Percentiles rank a stretch among this genome's conserved stretches.
Conservation (phyloP, 257 asterid species). For the Solanum microdontum region DNA sequence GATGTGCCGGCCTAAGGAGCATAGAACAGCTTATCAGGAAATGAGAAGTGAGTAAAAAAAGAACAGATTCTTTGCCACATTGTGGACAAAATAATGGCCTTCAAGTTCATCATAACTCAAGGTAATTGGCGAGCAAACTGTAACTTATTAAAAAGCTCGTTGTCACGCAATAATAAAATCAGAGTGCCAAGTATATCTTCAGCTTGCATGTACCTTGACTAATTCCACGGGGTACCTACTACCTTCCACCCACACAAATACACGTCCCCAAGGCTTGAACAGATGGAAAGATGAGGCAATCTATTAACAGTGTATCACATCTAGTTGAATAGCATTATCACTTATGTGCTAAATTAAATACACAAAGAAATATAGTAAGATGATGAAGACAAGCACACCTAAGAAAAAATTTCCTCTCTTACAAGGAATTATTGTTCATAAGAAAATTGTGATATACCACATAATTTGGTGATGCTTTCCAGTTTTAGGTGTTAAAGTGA, state of each 20-base stretch:
- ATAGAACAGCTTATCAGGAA: background rate
- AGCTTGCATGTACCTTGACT: background rate
- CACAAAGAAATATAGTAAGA: background rate
- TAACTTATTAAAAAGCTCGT: background rate
- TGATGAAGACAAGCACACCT: background rate
- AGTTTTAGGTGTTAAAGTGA: background rate
- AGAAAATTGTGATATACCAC: background rate
- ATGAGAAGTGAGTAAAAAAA: background rate
- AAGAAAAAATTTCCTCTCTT: background rate
- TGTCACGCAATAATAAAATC: background rate
- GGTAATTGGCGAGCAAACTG: background rate
- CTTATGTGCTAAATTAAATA: background rate
- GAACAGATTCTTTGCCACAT: background rate
- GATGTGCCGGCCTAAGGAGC: slow-evolving; percentile 61
- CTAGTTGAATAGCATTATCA: background rate
- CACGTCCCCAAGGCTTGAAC: background rate
- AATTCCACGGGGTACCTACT: background rate
- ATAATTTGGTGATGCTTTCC: background rate
- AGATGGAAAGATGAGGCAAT: background rate
- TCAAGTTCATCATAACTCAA: background rate
- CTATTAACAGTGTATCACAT: background rate
- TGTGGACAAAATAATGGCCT: background rate
- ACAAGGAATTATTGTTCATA: background rate
- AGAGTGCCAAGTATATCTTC: background rate
- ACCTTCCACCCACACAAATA: background rate